Base-by-base conservation (phyloP, 768 basidiomycete species). In the Russula olivacea region DNA sequence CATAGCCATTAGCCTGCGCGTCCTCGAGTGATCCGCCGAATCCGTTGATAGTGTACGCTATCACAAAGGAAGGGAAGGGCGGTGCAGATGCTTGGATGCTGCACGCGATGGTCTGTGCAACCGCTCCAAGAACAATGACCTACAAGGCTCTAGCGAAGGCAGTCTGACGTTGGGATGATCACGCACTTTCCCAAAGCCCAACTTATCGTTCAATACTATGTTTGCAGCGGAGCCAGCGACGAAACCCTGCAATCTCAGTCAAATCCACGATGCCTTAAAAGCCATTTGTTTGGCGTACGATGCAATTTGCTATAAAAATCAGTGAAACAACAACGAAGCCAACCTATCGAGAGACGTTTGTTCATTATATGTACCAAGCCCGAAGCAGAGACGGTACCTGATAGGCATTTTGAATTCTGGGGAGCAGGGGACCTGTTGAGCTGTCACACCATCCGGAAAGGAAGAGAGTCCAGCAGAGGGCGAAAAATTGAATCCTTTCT, bases 381-480 rank as follows among this genome's bases (percentile, higher is more conserved):
- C 9, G 36, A 45, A 23, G 28, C 41, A 21, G 19, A 58, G 41
- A 55, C 28, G 17, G 21, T 8, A 36, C 81, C 68, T 76, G 75
- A 69, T 81, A 82, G 70, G 81, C 79, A 8, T 73, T 71, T 71
- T 88, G 89, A 53, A 93, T 85, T 12, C 83, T 78, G 1, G 88
- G 90, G 5, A 93, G 73, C 21, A 93, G 73, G 1, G 91, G 89
- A 1, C 91, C 91, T 15, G 83, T 82, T 0, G 84, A 80, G 14
- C 84, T 86, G 71, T 91, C 90, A 68, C 87, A 89, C 89, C 89
- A 92, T 17, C 91, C 91, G 17, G 79, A 79, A 4, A 89, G 73
- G 63, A 86, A 85, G 52, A 87, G 56, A 12, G 77, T 74, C 74
- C 77, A 83, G 66, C 84, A 88, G 40, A 85, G 73, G 0, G 84